Evolutionary conservation across 176 grass and related monocot genomes (phyloP).

Genomic region (Hsuehochloa calcarea): DNA sequence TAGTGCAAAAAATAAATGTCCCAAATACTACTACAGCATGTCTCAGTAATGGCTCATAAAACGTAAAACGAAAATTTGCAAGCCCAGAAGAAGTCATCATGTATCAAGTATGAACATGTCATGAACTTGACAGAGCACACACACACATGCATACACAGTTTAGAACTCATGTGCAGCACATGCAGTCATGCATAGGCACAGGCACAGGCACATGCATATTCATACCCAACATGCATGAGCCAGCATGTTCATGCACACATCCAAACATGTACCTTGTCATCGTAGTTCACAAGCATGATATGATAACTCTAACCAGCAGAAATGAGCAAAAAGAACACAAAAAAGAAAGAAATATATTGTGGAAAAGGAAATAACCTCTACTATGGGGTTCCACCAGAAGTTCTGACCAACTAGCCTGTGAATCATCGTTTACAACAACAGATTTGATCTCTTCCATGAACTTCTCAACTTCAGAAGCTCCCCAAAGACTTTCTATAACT

Average conservation of each 20-base stretch:
- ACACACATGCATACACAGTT: not conserved
- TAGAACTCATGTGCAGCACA: not conserved
- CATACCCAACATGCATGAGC: not conserved
- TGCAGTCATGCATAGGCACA: not conserved
- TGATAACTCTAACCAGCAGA: not conserved
- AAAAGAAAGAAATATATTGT: constrained; percentile 5
- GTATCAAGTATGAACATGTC: constrained; percentile 1
- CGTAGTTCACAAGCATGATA: constrained; percentile 8
- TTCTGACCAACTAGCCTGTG: constrained; percentile 74
- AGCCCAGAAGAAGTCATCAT: not conserved
- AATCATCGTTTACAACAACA: constrained; percentile 56
- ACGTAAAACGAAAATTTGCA: not conserved
- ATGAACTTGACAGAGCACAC: not conserved
- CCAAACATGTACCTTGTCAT: not conserved
- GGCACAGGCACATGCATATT: not conserved
- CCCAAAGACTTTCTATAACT: constrained; percentile 76
- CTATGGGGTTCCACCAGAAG: constrained; percentile 74
- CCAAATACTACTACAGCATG: constrained; percentile 4
- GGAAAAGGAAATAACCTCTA: constrained; percentile 53
- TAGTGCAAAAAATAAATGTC: not conserved
- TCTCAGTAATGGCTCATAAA: not conserved
- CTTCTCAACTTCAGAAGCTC: constrained; percentile 64
- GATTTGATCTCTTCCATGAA: constrained; percentile 80
- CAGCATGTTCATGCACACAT: not conserved
- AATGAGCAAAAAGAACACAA: not conserved